Conservation (phyloP, 257 asterid species). For the Solanum verrucosum region DNA sequence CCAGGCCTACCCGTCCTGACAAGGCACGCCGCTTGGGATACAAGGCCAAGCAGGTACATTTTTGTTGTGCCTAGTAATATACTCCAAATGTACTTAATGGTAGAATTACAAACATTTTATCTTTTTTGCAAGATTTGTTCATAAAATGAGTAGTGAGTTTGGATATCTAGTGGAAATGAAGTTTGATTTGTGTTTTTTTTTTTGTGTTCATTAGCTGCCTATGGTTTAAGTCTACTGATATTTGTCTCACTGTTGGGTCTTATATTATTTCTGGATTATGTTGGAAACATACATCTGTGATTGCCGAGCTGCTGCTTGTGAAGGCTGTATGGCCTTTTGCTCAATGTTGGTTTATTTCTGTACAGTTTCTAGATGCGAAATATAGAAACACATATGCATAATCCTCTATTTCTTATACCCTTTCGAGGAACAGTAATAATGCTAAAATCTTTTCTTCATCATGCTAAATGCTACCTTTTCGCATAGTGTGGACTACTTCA, state of each 20-base stretch:
- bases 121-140: background rate
- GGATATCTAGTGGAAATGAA: background rate
- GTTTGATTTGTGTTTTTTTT: background rate
- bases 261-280: background rate
- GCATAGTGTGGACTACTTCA: background rate
- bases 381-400: background rate
- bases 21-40: constrained; percentile 1
- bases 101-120: background rate
- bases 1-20: background rate
- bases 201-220: background rate
- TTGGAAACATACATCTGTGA: background rate
- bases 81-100: background rate
- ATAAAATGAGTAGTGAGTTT: background rate
- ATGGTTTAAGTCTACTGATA: background rate
- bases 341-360: background rate
- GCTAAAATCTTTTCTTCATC: background rate
- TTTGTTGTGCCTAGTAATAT: background rate
- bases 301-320: background rate
- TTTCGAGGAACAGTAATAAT: background rate
- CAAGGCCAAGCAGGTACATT: background rate
- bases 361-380: background rate
- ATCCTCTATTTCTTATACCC: background rate
- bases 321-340: background rate
- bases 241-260: background rate
- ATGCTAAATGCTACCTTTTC: background rate